These are phyloP conservation scores for Alternaria angustiovoidea DNA, from an alignment of 2,329 filamentous ascomycete genomes.

Conservation along the genomic window DNA sequence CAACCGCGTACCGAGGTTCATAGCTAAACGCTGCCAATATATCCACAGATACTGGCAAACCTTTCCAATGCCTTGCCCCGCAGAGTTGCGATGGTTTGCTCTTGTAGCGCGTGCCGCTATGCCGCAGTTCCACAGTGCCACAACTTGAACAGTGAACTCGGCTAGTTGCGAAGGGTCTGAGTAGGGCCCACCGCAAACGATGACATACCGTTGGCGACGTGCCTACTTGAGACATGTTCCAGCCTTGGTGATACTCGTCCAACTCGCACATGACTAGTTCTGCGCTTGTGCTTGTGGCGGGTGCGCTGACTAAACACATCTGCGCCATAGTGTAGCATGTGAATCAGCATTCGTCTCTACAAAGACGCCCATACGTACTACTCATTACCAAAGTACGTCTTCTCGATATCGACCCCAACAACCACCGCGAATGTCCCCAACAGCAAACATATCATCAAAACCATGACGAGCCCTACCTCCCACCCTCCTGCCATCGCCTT, in stretches of 20 bases:
- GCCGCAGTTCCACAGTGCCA: neutral
- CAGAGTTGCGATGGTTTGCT: neutral
- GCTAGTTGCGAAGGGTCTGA: neutral
- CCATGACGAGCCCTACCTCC: slow-evolving; percentile 63
- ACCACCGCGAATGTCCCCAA: slow-evolving; percentile 28
- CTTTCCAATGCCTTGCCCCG: neutral
- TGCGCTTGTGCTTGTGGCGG: neutral
- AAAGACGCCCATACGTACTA: neutral
- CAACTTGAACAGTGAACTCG: neutral
- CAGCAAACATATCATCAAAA: slow-evolving; percentile 50
- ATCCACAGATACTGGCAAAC: neutral
- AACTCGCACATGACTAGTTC: neutral
- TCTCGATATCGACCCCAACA: slow-evolving; percentile 29
- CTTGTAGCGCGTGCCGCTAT: neutral
- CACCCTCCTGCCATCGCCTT: slow-evolving; percentile 67
- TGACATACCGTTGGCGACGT: neutral
- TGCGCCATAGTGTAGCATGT: neutral
- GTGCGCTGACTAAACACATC: neutral
- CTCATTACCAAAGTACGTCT: slow-evolving; percentile 12
- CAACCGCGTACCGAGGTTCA: neutral
- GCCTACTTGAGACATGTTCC: neutral
- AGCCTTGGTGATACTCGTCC: neutral
- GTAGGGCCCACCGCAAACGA: neutral
- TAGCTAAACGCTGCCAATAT: neutral
- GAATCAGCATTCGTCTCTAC: neutral